These are phyloP conservation scores for Pseudevernia furfuracea DNA, from an alignment of 495 filamentous ascomycete species.

Conservation along the genomic window DNA sequence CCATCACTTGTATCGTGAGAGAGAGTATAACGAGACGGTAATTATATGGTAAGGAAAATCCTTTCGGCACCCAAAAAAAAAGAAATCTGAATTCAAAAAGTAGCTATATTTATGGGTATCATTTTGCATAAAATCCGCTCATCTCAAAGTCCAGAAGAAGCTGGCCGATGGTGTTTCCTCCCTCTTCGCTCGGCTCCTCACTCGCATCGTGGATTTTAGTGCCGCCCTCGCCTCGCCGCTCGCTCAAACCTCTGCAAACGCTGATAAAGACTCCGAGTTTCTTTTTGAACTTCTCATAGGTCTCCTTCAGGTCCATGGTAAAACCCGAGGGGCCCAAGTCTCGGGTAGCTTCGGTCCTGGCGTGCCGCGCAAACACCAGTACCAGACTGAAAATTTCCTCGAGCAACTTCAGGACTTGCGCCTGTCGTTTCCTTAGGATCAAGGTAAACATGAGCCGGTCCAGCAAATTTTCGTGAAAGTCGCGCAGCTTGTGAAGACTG, in stretches of 20 bases:
- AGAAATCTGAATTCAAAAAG: background rate
- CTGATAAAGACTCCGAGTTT: constrained; percentile 22
- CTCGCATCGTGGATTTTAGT: constrained; percentile 1
- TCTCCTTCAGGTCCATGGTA: background rate
- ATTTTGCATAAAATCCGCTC: constrained; percentile 23
- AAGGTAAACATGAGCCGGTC: constrained; percentile 71
- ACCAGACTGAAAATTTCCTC: constrained; percentile 71
- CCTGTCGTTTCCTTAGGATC: constrained; percentile 61
- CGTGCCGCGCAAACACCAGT: constrained; percentile 50
- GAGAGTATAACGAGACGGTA: background rate
- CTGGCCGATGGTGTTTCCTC: constrained; percentile 21
- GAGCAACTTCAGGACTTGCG: constrained; percentile 61
- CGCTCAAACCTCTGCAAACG: constrained; percentile 25
- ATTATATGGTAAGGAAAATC: too few relatives aligned
- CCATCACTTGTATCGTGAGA: background rate
- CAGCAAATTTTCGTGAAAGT: constrained; percentile 68
- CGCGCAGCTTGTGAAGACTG: constrained; percentile 56
- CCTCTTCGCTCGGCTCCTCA: constrained; percentile 11
- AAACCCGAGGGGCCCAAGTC: background rate
- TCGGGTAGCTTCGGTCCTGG: background rate
- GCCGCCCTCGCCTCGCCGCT: constrained; percentile 15
- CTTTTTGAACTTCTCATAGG: constrained; percentile 21
- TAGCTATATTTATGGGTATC: constrained; percentile 7
- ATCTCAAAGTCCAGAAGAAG: constrained; percentile 25
- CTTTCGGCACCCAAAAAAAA: background rate